Evolutionary conservation across 306 rosid genomes (phyloP), one percentile per base, ranked within the genome.

Genomic region (Quercus glauca): DNA sequence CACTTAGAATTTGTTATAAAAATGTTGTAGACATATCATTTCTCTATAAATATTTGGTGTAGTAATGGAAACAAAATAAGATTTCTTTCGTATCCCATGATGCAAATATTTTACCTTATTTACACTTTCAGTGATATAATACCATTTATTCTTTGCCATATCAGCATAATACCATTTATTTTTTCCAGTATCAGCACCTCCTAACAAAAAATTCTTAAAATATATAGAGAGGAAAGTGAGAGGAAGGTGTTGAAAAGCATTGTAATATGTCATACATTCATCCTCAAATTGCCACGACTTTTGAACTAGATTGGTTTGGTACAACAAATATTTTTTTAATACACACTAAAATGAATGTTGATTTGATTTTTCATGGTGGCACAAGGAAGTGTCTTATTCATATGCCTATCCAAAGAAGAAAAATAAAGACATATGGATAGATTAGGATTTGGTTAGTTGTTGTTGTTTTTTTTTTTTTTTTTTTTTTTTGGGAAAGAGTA

Each of bases 21-120:
- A 33, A 33, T 33, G 1, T 33, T 33, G 0, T 33, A 0, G 1
- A 33, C 6, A 33, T 33, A 33, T 33, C 37, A 33, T 33, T 29
- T 4, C 5, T 29, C 33, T 25, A 23, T 23, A 23, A 65, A 26
- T 43, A 35, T 49, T 73, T 20, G 26, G 5, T 49, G 43, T 60
- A 43, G 55, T 37, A 20, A 13, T 29, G 71, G 79, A 86, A 78
- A 74, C 78, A n/a, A 77, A 21, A 57, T 68, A 58, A 58, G 29
- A 58, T 58, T 58, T 58, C 17, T 14, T 1, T 49, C 5, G 5
- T 60, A 1, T 60, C 68, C 13, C 17, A 5, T 67, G 10, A 65
- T 65, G 6, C 5, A 31, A 3, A 15, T 5, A 65, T 7, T 6
- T 31, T 18, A 5, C 18, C 29, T 65, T 33, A 33, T 6, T 21